These are phyloP conservation scores for Dendrobium officinale DNA, from an alignment of 106 monocot genomes.

Conservation along the genomic window DNA sequence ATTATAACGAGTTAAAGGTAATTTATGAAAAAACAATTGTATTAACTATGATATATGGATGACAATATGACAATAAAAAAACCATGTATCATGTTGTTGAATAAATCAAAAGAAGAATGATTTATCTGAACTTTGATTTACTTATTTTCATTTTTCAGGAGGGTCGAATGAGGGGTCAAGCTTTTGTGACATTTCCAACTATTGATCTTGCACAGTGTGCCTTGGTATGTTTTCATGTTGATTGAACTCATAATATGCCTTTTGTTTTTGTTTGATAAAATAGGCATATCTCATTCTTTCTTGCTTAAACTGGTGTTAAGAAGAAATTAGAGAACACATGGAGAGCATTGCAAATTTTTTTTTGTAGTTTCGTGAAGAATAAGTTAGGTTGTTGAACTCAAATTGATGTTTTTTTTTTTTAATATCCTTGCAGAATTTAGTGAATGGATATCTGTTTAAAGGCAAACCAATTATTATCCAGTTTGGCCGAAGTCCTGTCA, in stretches of 20 bases:
- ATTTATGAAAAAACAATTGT: too few relatives aligned
- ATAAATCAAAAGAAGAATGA: too few relatives aligned
- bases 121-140: background rate
- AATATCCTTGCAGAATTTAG: conserved; percentile 71
- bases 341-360: background rate
- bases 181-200: conserved; percentile 94
- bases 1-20: too few relatives aligned
- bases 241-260: background rate
- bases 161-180: conserved; percentile 95
- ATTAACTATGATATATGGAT: too few relatives aligned
- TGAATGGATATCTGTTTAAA: conserved; percentile 84
- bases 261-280: background rate
- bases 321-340: background rate
- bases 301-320: background rate
- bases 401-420: background rate
- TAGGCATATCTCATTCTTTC: background rate
- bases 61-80: too few relatives aligned
- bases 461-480: conserved; percentile 91
- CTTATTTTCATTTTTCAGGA: conserved; percentile 47
- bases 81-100: too few relatives aligned
- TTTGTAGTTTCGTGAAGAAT: background rate
- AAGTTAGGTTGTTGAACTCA: background rate
- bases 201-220: conserved; percentile 79
- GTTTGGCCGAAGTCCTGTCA: conserved; percentile 77
- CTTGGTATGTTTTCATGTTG: conserved; percentile 40